A percentile compares a stretch with the other conserved stretches of the same genome.
Evolutionary conservation across 2,329 filamentous ascomycete genomes (phyloP).

Genomic region (Aureobasidium sp.): DNA sequence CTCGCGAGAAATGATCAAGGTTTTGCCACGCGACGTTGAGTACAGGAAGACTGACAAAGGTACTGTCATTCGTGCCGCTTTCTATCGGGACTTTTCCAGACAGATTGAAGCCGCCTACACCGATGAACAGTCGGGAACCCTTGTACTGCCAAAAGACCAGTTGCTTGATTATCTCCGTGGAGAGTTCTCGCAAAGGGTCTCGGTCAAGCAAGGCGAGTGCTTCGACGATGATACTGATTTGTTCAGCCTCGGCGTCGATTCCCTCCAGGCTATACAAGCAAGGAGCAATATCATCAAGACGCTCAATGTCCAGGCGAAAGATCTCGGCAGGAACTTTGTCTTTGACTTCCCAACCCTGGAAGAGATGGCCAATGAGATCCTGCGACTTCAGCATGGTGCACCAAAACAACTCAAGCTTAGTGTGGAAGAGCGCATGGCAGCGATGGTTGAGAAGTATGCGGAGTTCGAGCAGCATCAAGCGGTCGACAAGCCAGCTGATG

Average conservation of each 20-base stretch:
- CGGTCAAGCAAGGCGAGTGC: conserved; percentile 17
- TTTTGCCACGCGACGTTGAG: conserved; percentile 33
- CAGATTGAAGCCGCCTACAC: conserved; percentile 39
- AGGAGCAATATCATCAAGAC: conserved; percentile 43
- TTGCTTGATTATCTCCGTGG: conserved; percentile 12
- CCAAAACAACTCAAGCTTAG: conserved; percentile 7
- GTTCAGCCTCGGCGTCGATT: conserved; percentile 50
- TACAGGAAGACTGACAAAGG: conserved; percentile 48
- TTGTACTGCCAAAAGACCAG: conserved; percentile 20
- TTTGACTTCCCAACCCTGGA: conserved; percentile 47
- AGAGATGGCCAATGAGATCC: conserved; percentile 37
- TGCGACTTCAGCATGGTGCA: conserved; percentile 31
- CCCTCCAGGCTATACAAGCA: conserved; percentile 48
- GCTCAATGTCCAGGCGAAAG: conserved; percentile 40
- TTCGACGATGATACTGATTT: conserved; percentile 43
- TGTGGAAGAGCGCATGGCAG: conserved; percentile 20
- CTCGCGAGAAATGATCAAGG: conserved; percentile 41
- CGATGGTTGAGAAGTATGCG: conserved; percentile 25
- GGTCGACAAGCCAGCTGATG: neutral
- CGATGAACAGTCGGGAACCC: conserved; percentile 16
- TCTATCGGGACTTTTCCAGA: conserved; percentile 37
- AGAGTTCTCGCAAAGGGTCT: conserved; percentile 16
- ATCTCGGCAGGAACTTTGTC: conserved; percentile 46
- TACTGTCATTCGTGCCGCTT: conserved; percentile 42
- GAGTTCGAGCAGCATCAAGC: conserved; percentile 21